Evolutionary conservation across 805 yeast genomes (phyloP).

Genomic region (Babjeviella inositovora): DNA sequence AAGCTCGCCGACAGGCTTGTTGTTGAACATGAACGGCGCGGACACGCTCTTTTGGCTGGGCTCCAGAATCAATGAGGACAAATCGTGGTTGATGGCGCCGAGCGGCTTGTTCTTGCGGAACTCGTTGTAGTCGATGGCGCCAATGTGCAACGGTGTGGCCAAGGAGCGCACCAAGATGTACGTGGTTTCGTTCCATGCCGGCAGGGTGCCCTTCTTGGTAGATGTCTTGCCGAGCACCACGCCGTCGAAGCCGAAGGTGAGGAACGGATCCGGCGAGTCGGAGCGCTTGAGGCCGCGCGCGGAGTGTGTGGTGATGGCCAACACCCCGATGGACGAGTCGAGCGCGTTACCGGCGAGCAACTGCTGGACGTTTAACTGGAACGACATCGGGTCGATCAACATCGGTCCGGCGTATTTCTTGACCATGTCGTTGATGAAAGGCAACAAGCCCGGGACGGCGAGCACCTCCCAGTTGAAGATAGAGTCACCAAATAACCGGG

Average conservation of each 20-base stretch:
- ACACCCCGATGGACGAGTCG: conserved; percentile 75
- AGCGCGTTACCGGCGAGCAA: conserved; percentile 68
- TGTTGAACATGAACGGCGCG: conserved; percentile 59
- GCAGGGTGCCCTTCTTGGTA: conserved; percentile 44
- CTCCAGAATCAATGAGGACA: conserved; percentile 45
- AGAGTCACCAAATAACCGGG: conserved; percentile 64
- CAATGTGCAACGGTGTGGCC: conserved; percentile 68
- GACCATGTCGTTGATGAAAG: conserved; percentile 73
- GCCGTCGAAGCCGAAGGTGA: conserved; percentile 49
- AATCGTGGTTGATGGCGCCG: conserved; percentile 63
- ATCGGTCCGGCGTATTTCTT: conserved; percentile 81
- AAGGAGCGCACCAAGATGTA: conserved; percentile 57
- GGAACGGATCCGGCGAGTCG: conserved; percentile 81
- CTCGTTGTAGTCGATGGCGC: conserved; percentile 64
- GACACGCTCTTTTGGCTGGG: conserved; percentile 29
- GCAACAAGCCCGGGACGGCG: conserved; percentile 73
- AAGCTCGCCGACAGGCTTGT: conserved; percentile 68
- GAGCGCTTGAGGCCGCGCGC: conserved; percentile 61
- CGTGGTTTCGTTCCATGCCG: conserved; percentile 75
- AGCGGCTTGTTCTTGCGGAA: conserved; percentile 64
- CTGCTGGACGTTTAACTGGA: conserved; percentile 87
- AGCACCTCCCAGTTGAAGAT: conserved; percentile 80
- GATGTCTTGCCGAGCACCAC: conserved; percentile 52
- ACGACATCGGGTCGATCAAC: conserved; percentile 77
- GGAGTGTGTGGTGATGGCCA: conserved; percentile 48